phyloP scores from a whole-genome alignment of 2,329 filamentous ascomycete genomes.

The Arthrobotrys megalospora region DNA sequence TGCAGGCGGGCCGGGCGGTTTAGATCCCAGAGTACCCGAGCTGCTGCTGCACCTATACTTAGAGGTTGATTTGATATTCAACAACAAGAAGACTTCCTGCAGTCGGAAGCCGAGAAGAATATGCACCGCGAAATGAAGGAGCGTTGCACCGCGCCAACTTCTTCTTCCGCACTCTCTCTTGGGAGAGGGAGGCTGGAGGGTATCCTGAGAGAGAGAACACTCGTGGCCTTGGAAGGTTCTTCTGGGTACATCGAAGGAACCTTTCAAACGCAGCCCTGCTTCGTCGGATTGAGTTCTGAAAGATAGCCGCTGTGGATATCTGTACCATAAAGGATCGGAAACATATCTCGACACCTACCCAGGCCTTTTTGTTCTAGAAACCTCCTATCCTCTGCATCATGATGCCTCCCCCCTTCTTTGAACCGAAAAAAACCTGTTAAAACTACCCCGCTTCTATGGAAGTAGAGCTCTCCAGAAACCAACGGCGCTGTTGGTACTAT shows the following conservation, averaged over 20 bases:
- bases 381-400: not conserved
- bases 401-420: not conserved
- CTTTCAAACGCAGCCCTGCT: not conserved
- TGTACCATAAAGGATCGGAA: conserved; percentile 3
- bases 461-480: conserved; percentile 1
- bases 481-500: conserved; percentile 1
- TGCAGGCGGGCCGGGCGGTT: conserved; percentile 42
- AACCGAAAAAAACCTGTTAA: not conserved
- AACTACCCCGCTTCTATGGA: conserved; percentile 28
- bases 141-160: conserved; percentile 41
- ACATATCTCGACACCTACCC: conserved; percentile 14
- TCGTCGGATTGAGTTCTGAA: conserved; percentile 5
- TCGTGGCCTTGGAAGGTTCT: not conserved
- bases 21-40: conserved; percentile 12
- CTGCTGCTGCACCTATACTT: conserved; percentile 3
- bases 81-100: conserved; percentile 10
- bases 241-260: not conserved
- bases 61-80: conserved; percentile 7
- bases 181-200: conserved; percentile 6
- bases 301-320: conserved; percentile 44
- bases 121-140: conserved; percentile 50
- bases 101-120: conserved; percentile 4
- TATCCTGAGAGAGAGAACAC: not conserved
- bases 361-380: not conserved
- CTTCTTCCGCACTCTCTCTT: conserved; percentile 15